Base-by-base conservation (phyloP, 2,329 filamentous ascomycete genomes). In the Purpureocillium takamizusanense region DNA sequence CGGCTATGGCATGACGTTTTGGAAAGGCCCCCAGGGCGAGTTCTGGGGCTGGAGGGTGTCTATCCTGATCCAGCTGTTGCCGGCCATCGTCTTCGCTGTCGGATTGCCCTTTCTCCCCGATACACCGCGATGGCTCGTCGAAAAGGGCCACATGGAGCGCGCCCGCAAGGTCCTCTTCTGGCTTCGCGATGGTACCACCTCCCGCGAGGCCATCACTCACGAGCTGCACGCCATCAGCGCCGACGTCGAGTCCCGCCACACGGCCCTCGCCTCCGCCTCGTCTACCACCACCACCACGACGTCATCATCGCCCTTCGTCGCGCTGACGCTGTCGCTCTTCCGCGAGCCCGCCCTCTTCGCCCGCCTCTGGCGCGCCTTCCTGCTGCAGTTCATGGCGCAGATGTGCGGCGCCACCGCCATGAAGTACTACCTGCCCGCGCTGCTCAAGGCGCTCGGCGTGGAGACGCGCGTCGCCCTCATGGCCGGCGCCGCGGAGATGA, bases 401-500 rank as follows among this genome's bases (percentile, higher is more conserved):
- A 72, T 77, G 69, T 76, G 71, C 45, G 74, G 74, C 15, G 72
- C 72, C 12, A 72, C 72, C 0, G 72, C 72, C 3, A 76, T 78
- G 62, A 77, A 78, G 47, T 77, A 78, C 46, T 77, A 77, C 46
- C 61, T 78, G 0, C 74, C 74, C 0, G 67, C 65, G 0, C 67
- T 76, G 8, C 69, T 78, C 41, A 53, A 61, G 37, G 65, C 64
- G 3, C 55, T 78, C 2, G 74, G 75, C 0, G 52, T 77, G 2
- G 56, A 59, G 29, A 65, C 63, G 6, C 62, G 67, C 8, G 40
- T 70, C 13, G 65, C 71, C 2, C 54, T 78, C 32, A 59, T 77
- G 54, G 69, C 69, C 1, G 69, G 71, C 6, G 73, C 72, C 2
- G 69, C 74, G 25, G 74, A 78, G 51, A 74, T 69, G 45, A 76